phyloP scores from a whole-genome alignment of 345 rosid species.

The Populus deltoides region DNA sequence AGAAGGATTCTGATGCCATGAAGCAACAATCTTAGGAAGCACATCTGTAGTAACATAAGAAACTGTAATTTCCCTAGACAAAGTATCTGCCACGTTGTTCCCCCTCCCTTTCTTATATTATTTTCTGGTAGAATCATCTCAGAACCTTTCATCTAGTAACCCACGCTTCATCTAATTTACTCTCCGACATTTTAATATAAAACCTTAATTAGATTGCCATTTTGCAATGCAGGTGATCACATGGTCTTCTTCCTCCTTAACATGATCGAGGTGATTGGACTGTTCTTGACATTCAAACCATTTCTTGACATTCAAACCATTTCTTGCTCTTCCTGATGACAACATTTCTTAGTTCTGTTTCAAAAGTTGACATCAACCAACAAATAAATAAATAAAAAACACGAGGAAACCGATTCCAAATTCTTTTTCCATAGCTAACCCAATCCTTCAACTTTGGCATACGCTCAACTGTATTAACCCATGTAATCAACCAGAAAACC shows the following conservation, averaged over 20 bases:
- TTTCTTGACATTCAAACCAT: too few relatives aligned
- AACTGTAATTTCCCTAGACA: too few relatives aligned
- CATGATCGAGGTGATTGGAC: conserved; percentile 42
- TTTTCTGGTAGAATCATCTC: background rate
- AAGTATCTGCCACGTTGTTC: too few relatives aligned
- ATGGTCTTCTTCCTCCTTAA: conserved; percentile 49
- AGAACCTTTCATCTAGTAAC: background rate
- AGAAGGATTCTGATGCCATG: too few relatives aligned
- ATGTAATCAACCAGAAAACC: background rate
- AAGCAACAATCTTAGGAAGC: too few relatives aligned
- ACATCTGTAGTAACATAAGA: too few relatives aligned
- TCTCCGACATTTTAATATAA: background rate
- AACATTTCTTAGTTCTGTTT: background rate
- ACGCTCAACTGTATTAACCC: background rate
- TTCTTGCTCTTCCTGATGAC: conserved; percentile 30
- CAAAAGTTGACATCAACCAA: background rate
- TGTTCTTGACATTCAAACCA: conserved; percentile 42
- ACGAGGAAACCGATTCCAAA: background rate
- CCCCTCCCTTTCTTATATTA: too few relatives aligned
- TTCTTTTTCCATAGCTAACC: background rate
- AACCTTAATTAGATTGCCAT: background rate
- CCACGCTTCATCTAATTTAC: background rate
- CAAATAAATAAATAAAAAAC: background rate
- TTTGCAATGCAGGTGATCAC: conserved; percentile 33
- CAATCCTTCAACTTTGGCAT: background rate